phyloP scores from a whole-genome alignment of 1,284 basidiomycete genomes.

The Laetiporus sulphureus region DNA sequence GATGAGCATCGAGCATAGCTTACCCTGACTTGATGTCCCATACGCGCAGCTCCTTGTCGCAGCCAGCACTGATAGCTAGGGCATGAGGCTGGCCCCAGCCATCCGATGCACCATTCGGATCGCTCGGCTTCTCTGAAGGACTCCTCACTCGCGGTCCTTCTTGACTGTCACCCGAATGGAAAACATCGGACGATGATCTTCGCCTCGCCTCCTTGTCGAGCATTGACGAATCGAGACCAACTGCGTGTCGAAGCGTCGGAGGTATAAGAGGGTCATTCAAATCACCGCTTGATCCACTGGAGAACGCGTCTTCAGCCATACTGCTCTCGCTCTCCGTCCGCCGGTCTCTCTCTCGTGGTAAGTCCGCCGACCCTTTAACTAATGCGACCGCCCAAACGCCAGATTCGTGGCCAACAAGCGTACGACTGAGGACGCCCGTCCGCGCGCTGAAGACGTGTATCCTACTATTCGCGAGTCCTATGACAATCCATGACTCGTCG shows the following conservation, averaged over 20 bases:
- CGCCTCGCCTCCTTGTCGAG: slow-evolving; percentile 7
- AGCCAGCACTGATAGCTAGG: slow-evolving; percentile 87
- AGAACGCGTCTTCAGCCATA: slow-evolving; percentile 5
- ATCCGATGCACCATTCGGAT: slow-evolving; percentile 56
- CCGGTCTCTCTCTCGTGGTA: too few relatives aligned
- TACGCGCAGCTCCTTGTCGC: slow-evolving; percentile 84
- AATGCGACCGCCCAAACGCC: slow-evolving; percentile 94
- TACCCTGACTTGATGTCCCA: slow-evolving; percentile 90
- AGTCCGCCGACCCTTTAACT: slow-evolving; percentile 30
- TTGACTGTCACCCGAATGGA: not conserved
- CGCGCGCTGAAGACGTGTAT: slow-evolving; percentile 85
- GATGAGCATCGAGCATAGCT: slow-evolving; percentile 1
- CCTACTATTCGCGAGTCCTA: slow-evolving; percentile 84
- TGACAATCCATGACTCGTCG: slow-evolving; percentile 81
- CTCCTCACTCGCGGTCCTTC: slow-evolving; percentile 14
- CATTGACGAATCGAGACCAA: slow-evolving; percentile 23
- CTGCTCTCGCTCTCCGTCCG: slow-evolving; percentile 21
- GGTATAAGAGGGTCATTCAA: slow-evolving; percentile 18
- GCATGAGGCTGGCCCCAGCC: slow-evolving; percentile 65
- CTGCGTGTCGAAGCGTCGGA: slow-evolving; percentile 25
- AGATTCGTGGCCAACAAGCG: slow-evolving; percentile 78
- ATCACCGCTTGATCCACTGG: slow-evolving; percentile 1
- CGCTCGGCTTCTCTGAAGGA: slow-evolving; percentile 38
- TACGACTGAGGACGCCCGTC: slow-evolving; percentile 74
- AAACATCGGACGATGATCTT: slow-evolving; percentile 6